Base-by-base conservation (phyloP, 2,329 filamentous ascomycete genomes). In the Aspergillus sp. region DNA sequence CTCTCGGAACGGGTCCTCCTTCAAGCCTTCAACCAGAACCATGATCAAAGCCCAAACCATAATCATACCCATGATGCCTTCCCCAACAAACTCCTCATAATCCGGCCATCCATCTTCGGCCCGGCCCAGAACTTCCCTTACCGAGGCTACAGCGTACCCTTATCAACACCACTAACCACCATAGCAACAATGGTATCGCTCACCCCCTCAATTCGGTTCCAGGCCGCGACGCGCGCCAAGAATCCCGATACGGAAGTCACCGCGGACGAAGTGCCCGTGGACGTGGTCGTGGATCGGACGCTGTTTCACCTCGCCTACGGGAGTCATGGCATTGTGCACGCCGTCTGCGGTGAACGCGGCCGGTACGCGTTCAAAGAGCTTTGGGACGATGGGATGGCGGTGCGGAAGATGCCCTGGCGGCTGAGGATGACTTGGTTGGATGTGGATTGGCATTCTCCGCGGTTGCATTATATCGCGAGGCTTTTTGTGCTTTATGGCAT, bases 71-170 rank as follows among this genome's bases (percentile, higher is more conserved):
- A 36, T 36, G 10, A 13, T 36, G 32, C 5, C 32, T 36, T 6
- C 32, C 32, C 32, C 6, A 52, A 60, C 2, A 55, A 59, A 27
- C 57, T 66, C 0, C 59, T 66, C 4, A 63, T 66, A 13, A 10
- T 66, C 0, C 62, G 64, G 4, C 64, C 64, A 0, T 62, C 62
- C 1, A 51, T 63, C 15, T 58, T 65, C 27, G 62, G 48, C 1
- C 61, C 61, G 2, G 57, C 64, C 8, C 51, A 63, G 11, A 7
- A 3, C 2, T 51, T 61, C 3, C 64, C 64, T 3, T 62, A 36
- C 30, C 55, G 44, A 1, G 57, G 54, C 2, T 66, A 50, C 25
- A 25, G 36, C 25, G 21, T 63, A 6, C 61, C 61, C 1, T 57
- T 48, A 19, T 65, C 63, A 1, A 52, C 62, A 0, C 64, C 64